Evolutionary conservation across 768 basidiomycete genomes (phyloP).

Genomic region (Xerocomellus chrysenteron): DNA sequence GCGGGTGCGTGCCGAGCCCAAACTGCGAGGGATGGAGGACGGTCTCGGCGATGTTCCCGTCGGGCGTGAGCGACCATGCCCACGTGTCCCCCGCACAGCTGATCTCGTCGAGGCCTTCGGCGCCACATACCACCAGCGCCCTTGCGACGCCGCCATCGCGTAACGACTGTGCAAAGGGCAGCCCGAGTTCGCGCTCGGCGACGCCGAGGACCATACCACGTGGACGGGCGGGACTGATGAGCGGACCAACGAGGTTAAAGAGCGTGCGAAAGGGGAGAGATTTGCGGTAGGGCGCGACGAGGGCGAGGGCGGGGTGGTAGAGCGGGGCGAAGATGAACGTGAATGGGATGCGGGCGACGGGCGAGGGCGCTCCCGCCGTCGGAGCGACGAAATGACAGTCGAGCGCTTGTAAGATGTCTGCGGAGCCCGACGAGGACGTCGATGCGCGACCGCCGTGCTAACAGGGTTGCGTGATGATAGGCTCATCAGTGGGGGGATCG

Average conservation of each 20-base stretch:
- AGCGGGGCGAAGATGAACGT: slow-evolving; percentile 92
- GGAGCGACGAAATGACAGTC: slow-evolving; percentile 74
- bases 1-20: slow-evolving; percentile 69
- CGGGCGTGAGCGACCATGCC: slow-evolving; percentile 70
- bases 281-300: slow-evolving; percentile 81
- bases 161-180: slow-evolving; percentile 76
- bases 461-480: not conserved
- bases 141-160: slow-evolving; percentile 71
- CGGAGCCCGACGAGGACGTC: slow-evolving; percentile 92
- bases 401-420: slow-evolving; percentile 85
- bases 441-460: slow-evolving; percentile 92
- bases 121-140: slow-evolving; percentile 91
- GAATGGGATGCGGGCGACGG: slow-evolving; percentile 73
- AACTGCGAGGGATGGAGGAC: slow-evolving; percentile 73
- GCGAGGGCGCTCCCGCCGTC: slow-evolving; percentile 38
- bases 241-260: slow-evolving; percentile 93
- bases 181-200: slow-evolving; percentile 76
- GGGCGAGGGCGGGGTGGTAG: slow-evolving; percentile 85
- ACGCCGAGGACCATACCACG: slow-evolving; percentile 91
- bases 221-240: slow-evolving; percentile 89
- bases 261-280: slow-evolving; percentile 91
- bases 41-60: slow-evolving; percentile 62
- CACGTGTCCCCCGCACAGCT: slow-evolving; percentile 88
- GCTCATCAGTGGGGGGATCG: not conserved
- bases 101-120: slow-evolving; percentile 91